A percentile compares a stretch with the other conserved stretches of the same genome.
phyloP scores from a whole-genome alignment of 495 filamentous ascomycete genomes.

The Aspergillus homomorphus region DNA sequence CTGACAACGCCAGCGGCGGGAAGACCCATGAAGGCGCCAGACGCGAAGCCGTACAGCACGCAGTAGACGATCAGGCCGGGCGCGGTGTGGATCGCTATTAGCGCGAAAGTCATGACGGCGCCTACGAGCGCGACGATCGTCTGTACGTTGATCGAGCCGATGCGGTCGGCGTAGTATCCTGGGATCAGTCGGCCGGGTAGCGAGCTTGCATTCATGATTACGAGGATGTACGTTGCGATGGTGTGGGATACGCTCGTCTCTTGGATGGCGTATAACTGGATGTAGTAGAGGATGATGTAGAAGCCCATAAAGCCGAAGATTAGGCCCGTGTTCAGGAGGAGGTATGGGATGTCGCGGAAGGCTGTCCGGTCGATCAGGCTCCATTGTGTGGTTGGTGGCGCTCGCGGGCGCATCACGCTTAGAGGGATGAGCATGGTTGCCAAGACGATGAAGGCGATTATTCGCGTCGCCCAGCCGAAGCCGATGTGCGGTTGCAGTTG shows the following conservation, averaged over 20 bases:
- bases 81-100: slow-evolving; percentile 19
- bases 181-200: slow-evolving; percentile 41
- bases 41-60: slow-evolving; percentile 37
- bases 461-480: slow-evolving; percentile 50
- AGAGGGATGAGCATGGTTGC: slow-evolving; percentile 36
- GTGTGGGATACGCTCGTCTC: slow-evolving; percentile 8
- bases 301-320: slow-evolving; percentile 33
- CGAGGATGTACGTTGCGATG: slow-evolving; percentile 39
- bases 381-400: slow-evolving; percentile 14
- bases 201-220: slow-evolving; percentile 42
- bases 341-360: slow-evolving; percentile 31
- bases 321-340: slow-evolving; percentile 22
- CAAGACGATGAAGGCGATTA: slow-evolving; percentile 50
- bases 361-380: slow-evolving; percentile 28
- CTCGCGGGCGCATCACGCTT: slow-evolving; percentile 26
- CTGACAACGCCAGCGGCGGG: slow-evolving; percentile 15
- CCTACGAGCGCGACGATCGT: slow-evolving; percentile 15
- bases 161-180: slow-evolving; percentile 34
- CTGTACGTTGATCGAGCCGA: slow-evolving; percentile 31
- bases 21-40: slow-evolving; percentile 28
- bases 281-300: slow-evolving; percentile 42
- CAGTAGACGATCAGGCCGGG: slow-evolving; percentile 32
- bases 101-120: not conserved
- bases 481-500: slow-evolving; percentile 42
- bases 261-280: slow-evolving; percentile 19